Percentiles rank a stretch among this genome's conserved stretches.
Conservation (phyloP, 2,329 filamentous ascomycete genomes). For the Fusarium transvaalense region DNA sequence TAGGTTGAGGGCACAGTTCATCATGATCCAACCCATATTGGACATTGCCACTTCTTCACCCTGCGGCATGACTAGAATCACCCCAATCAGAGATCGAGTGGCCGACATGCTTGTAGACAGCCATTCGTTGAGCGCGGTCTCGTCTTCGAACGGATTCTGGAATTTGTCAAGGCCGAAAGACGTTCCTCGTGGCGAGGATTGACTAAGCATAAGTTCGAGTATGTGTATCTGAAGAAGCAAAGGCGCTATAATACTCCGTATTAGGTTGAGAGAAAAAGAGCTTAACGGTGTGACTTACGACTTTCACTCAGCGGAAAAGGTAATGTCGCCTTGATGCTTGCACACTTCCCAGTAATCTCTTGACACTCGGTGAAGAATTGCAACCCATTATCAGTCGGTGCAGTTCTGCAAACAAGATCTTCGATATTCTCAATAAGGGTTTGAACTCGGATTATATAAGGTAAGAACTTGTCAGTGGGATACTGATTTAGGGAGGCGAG, state of each 20-base stretch:
- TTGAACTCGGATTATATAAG: slow-evolving; percentile 46
- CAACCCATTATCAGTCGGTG: background rate
- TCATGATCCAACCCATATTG: slow-evolving; percentile 51
- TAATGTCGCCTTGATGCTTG: slow-evolving; percentile 37
- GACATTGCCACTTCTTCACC: slow-evolving; percentile 47
- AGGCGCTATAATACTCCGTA: slow-evolving; percentile 28
- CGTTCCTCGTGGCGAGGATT: slow-evolving; percentile 43
- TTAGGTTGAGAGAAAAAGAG: accelerated
- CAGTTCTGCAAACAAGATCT: slow-evolving; percentile 28
- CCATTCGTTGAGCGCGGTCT: slow-evolving; percentile 40
- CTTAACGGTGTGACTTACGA: slow-evolving; percentile 32
- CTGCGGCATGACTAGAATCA: slow-evolving; percentile 42
- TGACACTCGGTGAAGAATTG: slow-evolving; percentile 26
- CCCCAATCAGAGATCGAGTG: slow-evolving; percentile 42
- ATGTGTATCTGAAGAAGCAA: slow-evolving; percentile 48
- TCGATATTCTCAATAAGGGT: slow-evolving; percentile 46
- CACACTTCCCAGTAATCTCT: slow-evolving; percentile 18
- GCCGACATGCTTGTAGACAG: slow-evolving; percentile 50
- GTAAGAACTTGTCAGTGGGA: slow-evolving; percentile 46
- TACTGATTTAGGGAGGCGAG: slow-evolving; percentile 30
- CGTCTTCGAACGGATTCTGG: slow-evolving; percentile 18
- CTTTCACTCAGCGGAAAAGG: slow-evolving; percentile 49
- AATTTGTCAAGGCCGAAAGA: slow-evolving; percentile 47
- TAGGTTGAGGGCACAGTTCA: slow-evolving; percentile 49
- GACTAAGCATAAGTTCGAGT: slow-evolving; percentile 48